Conservation (phyloP, 176 grass and related monocot species). For the Avena eriantha region DNA sequence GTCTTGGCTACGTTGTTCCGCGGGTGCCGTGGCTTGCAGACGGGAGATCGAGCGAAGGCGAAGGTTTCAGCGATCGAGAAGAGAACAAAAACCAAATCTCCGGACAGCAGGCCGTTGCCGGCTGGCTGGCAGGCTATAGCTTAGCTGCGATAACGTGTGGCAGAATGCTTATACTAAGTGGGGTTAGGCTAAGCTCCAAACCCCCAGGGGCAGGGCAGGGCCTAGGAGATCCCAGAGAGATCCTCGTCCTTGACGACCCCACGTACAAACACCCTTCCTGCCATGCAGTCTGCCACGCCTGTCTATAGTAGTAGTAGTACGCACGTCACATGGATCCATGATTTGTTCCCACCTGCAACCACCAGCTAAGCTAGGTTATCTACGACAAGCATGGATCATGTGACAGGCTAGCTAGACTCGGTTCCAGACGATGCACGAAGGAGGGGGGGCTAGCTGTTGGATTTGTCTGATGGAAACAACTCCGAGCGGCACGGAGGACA, state of each 20-base stretch:
- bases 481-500: not conserved
- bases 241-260: constrained; percentile 7
- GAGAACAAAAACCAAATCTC: constrained; percentile 27
- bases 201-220: not conserved
- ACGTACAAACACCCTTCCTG: not conserved
- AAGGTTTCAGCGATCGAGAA: not conserved
- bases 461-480: not conserved
- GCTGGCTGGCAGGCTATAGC: not conserved
- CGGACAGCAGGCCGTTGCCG: not conserved
- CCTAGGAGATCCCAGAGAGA: not conserved
- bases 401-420: not conserved
- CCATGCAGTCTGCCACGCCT: not conserved
- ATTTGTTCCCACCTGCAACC: constrained; percentile 2
- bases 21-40: not conserved
- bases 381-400: not conserved
- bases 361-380: constrained; percentile 26
- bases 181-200: not conserved
- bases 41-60: not conserved
- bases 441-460: not conserved
- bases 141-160: not conserved
- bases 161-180: not conserved
- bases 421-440: not conserved
- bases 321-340: not conserved
- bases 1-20: not conserved
- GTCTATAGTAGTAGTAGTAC: not conserved